phyloP scores from a whole-genome alignment of 163 green algal species.

The Scenedesmus sp. region DNA sequence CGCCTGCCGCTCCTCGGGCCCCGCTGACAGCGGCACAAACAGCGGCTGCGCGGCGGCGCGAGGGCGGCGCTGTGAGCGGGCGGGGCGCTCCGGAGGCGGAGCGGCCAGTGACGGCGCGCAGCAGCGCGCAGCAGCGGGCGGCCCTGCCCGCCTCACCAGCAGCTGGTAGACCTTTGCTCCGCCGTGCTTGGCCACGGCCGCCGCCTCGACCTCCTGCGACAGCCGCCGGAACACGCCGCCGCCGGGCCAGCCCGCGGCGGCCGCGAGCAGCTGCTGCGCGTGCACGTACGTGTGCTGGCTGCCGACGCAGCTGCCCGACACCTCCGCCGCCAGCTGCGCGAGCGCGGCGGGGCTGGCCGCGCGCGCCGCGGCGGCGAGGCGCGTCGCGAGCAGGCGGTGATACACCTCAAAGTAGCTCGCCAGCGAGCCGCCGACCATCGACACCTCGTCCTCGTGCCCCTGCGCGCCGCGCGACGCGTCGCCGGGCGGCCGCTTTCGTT shows the following conservation, averaged over 20 bases:
- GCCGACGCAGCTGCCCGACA: slow-evolving; percentile 64
- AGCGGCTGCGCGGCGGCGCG: slow-evolving; percentile 24
- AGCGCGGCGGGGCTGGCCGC: slow-evolving; percentile 38
- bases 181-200: slow-evolving; percentile 53
- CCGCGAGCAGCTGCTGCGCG: slow-evolving; percentile 55
- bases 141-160: slow-evolving; percentile 2
- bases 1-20: slow-evolving; percentile 20
- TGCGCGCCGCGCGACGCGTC: slow-evolving; percentile 34
- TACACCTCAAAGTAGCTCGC: slow-evolving; percentile 85
- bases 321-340: slow-evolving; percentile 51
- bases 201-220: slow-evolving; percentile 68
- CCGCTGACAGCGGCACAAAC: slow-evolving; percentile 15
- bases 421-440: slow-evolving; percentile 70
- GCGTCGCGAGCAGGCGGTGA: slow-evolving; percentile 73
- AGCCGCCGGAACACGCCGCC: slow-evolving; percentile 63
- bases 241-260: neutral
- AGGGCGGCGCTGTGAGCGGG: neutral
- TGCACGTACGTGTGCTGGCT: slow-evolving; percentile 81
- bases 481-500: too few species aligned
- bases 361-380: slow-evolving; percentile 51
- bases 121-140: too few species aligned
- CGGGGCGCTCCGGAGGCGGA: too few species aligned
- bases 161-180: slow-evolving; percentile 39
- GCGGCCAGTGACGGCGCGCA: too few species aligned
- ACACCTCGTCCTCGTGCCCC: slow-evolving; percentile 76